Base-by-base conservation (phyloP, 805 yeast species). In the Starmerella lactis-condensi region DNA sequence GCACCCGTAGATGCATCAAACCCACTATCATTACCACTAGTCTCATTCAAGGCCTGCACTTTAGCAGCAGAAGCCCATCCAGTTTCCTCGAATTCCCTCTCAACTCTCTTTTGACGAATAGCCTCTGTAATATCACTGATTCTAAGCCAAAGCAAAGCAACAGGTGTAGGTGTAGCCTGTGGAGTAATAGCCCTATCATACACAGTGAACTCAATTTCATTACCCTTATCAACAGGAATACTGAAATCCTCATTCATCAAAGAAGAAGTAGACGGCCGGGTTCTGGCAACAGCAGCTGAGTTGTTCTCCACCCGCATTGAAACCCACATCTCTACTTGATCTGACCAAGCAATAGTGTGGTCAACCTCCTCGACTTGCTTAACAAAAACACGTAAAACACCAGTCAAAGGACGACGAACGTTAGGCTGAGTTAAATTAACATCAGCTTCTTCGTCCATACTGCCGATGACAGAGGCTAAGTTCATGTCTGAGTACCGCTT, bases 101-200 rank as follows among this genome's bases (percentile, higher is more conserved):
- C 72, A 6, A 70, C 78, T 15, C 78, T 83, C 46, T 79, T 81
- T 46, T 89, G 76, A 54, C 99, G 78, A 33, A 85, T 66, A 44
- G 89, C 96, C 58, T 89, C 99, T 1, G 91, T 82, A 26, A 89
- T 67, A 53, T 89, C 99, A 3, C 91, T 72, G 18, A 89, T 61
- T 22, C 85, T 66, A 17, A 85, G 64, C 98, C 98, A 89, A 45
- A 76, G 69, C 23, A 89, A 63, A 6, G 93, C 98, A 6, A 89
- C 94, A 0, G 98, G 96, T 16, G 37, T 36, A 14, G 26, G 26
- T 14, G 12, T 11, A 6, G 19, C 29, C 10, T 19, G 6, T 17
- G 6, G 6, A 7, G 29, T 7, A 6, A 23, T 77, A 77, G 9
- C 59, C 43, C 72, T 74, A 51, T 89, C 98, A 52, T 75, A 82